Base-by-base conservation (phyloP, 139 green algal species). In the Trebouxia sp. region DNA sequence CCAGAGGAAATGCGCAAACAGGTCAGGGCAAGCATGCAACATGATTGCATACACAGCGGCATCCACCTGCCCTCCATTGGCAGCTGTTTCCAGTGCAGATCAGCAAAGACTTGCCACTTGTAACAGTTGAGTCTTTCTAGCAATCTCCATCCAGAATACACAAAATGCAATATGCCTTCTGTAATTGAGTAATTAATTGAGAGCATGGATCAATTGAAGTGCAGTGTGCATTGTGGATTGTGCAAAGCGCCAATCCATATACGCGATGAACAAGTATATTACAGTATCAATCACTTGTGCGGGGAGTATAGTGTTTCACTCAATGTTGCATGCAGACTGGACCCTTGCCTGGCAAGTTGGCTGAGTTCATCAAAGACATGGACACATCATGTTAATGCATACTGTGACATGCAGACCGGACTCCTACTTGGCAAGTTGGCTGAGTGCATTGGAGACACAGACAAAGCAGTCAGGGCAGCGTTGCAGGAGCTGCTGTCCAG, bases 371-470 rank as follows among this genome's bases (percentile, higher is more conserved):
- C 28, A 37, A 15, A 37, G 32, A n/a, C 5, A 41, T 70, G 58
- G n/a, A n/a, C n/a, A n/a, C n/a, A n/a, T n/a, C n/a, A n/a, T n/a
- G n/a, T n/a, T n/a, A n/a, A n/a, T n/a, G n/a, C n/a, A n/a, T n/a
- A n/a, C n/a, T n/a, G 11, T 37, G 20, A 32, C 0, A 20, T 83
- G 78, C 80, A 84, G 72, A 55, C 86, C 15, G 58, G 78, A 26
- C n/a, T 58, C 0, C 58, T 90, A 37, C 32, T 92, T 76, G 78
- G 88, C 50, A 78, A 75, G 35, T 48, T 86, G 48, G 84, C 86
- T 10, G 86, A 92, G 79, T 87, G 89, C 55, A 55, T 91, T 0
- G 65, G 85, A 15, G 94, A 97, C 72, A 48, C 67, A 7, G 90
- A 96, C 32, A 39, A 47, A 0, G 32, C 14, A 5, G 92, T 95